phyloP scores from a whole-genome alignment of 768 basidiomycete genomes.

The Neoboletus magnificus region DNA sequence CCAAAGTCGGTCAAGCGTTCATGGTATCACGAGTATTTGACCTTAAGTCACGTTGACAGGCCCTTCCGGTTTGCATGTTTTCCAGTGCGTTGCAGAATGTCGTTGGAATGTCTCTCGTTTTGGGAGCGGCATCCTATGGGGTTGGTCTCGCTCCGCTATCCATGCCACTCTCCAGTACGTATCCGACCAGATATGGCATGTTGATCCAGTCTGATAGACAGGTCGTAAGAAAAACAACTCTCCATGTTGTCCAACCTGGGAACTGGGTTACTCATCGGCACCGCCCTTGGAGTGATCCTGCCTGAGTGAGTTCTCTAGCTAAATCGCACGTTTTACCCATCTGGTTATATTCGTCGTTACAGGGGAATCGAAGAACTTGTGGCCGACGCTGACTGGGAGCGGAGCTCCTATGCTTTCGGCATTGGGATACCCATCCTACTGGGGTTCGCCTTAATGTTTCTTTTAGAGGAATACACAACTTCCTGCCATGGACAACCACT shows the following conservation, averaged over 20 bases:
- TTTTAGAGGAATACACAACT: constrained; percentile 61
- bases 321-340: neutral
- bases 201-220: constrained; percentile 22
- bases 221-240: constrained; percentile 42
- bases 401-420: constrained; percentile 44
- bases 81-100: constrained; percentile 23
- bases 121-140: constrained; percentile 63
- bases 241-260: constrained; percentile 56
- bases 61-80: constrained; percentile 15
- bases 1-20: neutral
- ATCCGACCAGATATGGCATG: constrained; percentile 2
- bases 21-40: neutral
- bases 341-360: constrained; percentile 1
- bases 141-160: constrained; percentile 75
- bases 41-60: neutral
- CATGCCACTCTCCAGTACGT: constrained; percentile 63
- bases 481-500: constrained; percentile 47
- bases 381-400: constrained; percentile 30
- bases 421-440: constrained; percentile 63
- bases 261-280: constrained; percentile 83
- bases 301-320: constrained; percentile 70
- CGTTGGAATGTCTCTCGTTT: constrained; percentile 49
- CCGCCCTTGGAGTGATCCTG: constrained; percentile 87
- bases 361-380: constrained; percentile 73
- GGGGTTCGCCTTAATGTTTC: constrained; percentile 57